Base-by-base conservation (phyloP, 2,329 filamentous ascomycete species). In the Ciborinia camelliae region DNA sequence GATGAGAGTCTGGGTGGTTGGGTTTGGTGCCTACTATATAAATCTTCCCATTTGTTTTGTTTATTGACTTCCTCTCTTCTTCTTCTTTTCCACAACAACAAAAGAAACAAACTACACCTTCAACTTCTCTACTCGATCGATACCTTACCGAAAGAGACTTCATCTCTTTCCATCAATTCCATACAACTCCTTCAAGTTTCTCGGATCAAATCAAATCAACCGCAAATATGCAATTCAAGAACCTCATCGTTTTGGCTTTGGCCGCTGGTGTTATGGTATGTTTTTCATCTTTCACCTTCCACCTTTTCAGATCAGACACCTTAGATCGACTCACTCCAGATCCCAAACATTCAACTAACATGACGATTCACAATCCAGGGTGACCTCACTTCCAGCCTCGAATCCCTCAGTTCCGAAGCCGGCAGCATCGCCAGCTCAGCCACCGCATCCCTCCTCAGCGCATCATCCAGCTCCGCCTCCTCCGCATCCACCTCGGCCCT, bases 141-240 rank as follows among this genome's bases (percentile, higher is more conserved):
- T 50, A 50, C 47, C 47, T 26, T 45, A 45, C 43, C 20, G 20
- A 12, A 53, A 54, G 35, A 54, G 51, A 37, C 32, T 53, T 26
- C 23, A 8, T 53, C 15, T 4, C 20, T 53, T 37, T 37, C 30
- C 30, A 0, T 53, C 51, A 37, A 30, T 18, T 37, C 9, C 20
- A 32, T 35, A 51, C 26, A 8, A 18, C 53, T 32, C 43, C 26
- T 30, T 23, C 7, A 30, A 50, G 23, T 50, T 50, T 20, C 20
- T 14, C 20, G 14, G 14, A 30, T 39, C 20, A n/a, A 14, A 39
- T 30, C 12, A 20, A n/a, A 8, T 32, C 53, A 28, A 57, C 52
- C 61, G 52, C 61, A 58, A 63, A 67, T n/a, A 73, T 73, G 72
- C 72, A 73, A 68, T 70, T 73, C 68, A 73, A 71, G 65, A 71